Conservation (phyloP, 331 rosid species). For the Ulmus americana region DNA sequence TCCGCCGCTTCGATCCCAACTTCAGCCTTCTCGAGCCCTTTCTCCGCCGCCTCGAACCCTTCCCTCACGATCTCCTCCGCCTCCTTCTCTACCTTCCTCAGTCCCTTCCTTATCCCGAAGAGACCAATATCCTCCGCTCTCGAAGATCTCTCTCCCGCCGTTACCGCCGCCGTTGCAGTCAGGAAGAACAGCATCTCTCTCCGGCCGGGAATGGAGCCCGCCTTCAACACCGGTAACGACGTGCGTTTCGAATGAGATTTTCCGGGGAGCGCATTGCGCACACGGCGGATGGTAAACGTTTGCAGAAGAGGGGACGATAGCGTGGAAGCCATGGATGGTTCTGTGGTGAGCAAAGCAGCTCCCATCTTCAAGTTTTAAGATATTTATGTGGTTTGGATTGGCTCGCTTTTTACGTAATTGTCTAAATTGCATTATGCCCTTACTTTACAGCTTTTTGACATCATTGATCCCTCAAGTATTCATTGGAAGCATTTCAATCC, state of each 20-base stretch:
- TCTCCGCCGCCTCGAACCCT: conserved; percentile 61
- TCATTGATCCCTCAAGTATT: no score
- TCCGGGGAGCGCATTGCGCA: conserved; percentile 22
- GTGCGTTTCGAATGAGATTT: conserved; percentile 19
- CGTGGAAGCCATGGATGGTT: conserved; percentile 46
- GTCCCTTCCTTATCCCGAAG: conserved; percentile 67
- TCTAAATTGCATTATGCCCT: conserved; percentile 19
- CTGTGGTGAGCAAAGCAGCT: conserved; percentile 14
- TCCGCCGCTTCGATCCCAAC: conserved; percentile 52
- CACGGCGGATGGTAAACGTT: conserved; percentile 29
- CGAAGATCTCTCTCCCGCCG: conserved; percentile 36
- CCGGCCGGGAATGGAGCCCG: conserved; percentile 30
- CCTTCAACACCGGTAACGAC: not conserved
- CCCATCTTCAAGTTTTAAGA: not conserved
- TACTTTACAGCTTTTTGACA: no score
- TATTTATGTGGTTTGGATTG: conserved; percentile 27
- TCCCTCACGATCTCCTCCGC: conserved; percentile 68
- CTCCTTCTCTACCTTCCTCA: conserved; percentile 55
- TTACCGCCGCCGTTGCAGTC: conserved; percentile 44
- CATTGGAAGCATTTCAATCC: no score
- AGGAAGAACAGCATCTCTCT: conserved; percentile 50
- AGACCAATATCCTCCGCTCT: conserved; percentile 56
- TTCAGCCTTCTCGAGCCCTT: conserved; percentile 52
- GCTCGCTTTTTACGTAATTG: not conserved
- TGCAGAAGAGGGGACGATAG: conserved; percentile 33